phyloP scores from a whole-genome alignment of 2,329 filamentous ascomycete genomes.

The Sarocladiaceae sp. region DNA sequence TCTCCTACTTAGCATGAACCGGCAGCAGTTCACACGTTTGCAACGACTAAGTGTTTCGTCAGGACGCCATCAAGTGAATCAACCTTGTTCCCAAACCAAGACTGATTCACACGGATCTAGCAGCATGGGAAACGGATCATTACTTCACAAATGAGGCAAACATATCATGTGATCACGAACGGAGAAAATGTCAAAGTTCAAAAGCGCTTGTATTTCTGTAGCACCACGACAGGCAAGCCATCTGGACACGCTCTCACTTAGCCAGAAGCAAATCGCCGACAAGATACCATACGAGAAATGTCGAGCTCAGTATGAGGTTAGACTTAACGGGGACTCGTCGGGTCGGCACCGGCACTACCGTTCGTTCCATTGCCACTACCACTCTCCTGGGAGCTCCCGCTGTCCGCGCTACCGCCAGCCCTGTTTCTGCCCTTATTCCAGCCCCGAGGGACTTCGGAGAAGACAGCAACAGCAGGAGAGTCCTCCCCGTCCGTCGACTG shows the following conservation, averaged over 20 bases:
- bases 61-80: no score
- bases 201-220: conserved; percentile 7
- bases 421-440: conserved; percentile 4
- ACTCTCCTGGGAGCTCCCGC: conserved; percentile 1
- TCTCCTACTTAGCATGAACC: no score
- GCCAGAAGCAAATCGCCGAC: background rate
- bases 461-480: conserved; percentile 6
- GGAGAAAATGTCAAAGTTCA: background rate
- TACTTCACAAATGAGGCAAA: no score
- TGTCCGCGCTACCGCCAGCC: conserved; percentile 3
- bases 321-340: conserved; percentile 2
- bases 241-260: conserved; percentile 3
- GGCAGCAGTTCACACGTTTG: no score
- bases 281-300: no score
- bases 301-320: no score
- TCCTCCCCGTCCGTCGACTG: conserved; percentile 50
- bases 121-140: no score
- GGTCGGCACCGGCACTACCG: background rate
- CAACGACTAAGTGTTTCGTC: no score
- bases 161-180: background rate
- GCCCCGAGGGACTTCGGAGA: background rate
- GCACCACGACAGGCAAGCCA: conserved; percentile 5
- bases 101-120: no score
- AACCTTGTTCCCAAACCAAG: no score
- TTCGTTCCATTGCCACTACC: conserved; percentile 2